A percentile compares a stretch with the other conserved stretches of the same genome.
phyloP scores from a whole-genome alignment of 2,329 filamentous ascomycete genomes.

The Teratosphaeria gauchensis region DNA sequence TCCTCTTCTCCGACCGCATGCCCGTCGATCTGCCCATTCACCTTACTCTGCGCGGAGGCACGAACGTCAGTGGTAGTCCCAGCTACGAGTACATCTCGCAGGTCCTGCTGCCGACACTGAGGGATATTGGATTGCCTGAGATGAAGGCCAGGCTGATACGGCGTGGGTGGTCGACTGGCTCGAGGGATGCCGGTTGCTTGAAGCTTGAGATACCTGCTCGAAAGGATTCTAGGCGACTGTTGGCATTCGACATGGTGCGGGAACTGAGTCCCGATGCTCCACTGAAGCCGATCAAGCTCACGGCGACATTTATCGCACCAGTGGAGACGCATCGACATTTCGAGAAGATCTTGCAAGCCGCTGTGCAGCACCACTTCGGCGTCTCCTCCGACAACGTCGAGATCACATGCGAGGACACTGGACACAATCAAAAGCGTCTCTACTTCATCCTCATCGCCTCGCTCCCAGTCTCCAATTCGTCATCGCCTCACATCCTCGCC shows the following conservation, averaged over 20 bases:
- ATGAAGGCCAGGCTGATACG: conserved; percentile 35
- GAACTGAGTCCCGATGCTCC: not conserved
- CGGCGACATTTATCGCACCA: conserved; percentile 32
- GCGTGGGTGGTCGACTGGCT: conserved; percentile 46
- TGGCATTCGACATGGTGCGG: not conserved
- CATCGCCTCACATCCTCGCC: conserved; percentile 34
- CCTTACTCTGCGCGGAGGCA: conserved; percentile 46
- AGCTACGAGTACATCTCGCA: conserved; percentile 48
- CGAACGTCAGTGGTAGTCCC: conserved; percentile 47
- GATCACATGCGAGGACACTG: conserved; percentile 13
- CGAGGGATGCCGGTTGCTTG: conserved; percentile 37
- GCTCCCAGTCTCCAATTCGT: conserved; percentile 19
- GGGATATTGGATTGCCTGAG: conserved; percentile 40
- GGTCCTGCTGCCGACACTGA: conserved; percentile 46
- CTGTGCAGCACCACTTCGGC: conserved; percentile 9
- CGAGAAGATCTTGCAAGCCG: conserved; percentile 3
- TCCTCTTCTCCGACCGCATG: conserved; percentile 34
- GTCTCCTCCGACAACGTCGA: conserved; percentile 2
- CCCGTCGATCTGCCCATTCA: conserved; percentile 15
- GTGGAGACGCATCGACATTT: conserved; percentile 21
- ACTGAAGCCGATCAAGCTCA: conserved; percentile 9
- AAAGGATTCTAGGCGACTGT: conserved; percentile 23
- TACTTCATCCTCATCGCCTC: conserved; percentile 43
- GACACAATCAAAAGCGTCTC: conserved; percentile 23
- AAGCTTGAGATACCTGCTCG: conserved; percentile 38